Base-by-base conservation (phyloP, 2,329 filamentous ascomycete genomes). In the Cordyceps pruinosa region DNA sequence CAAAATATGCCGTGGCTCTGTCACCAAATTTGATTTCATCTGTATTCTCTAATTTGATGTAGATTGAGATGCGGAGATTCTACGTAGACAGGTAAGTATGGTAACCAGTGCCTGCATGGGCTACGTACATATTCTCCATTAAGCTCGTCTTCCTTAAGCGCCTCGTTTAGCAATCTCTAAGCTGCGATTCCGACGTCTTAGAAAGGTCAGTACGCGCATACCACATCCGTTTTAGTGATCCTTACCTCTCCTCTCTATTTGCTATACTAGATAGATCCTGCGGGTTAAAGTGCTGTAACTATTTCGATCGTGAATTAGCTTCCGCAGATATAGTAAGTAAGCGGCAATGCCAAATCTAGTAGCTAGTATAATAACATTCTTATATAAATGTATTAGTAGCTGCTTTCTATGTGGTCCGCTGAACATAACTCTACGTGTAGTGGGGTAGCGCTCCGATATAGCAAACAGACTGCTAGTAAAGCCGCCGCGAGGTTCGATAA, bases 201-300 rank as follows among this genome's bases (percentile, higher is more conserved):
- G 12, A 25, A 23, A 35, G 10, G 47, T 50, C 19, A 50, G 47
- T 17, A 34, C 4, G 32, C 34, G 32, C 9, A 50, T 50, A 17
- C 12, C 1, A 28, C 12, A 25, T 50, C 32, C 21, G 26, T 25
- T 21, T 19, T 45, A 5, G 8, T 19, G n/a, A 39, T 34, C 15
- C 47, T 50, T 3, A 50, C 32, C 47, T 26, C 5, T 39, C 32
- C 21, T 21, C 21, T 50, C 47, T 23, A 50, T 50, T n/a, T 71
- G 61, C 67, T 64, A 72, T 13, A 72, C 63, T 7, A 73, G 61
- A 64, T 71, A 60, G n/a, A n/a, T n/a, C n/a, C 63, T 58, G 53
- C 62, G 61, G 53, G 64, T 64, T 37, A 57, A 57, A 49, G 62
- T 60, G 21, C n/a, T n/a, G n/a, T n/a, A n/a, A n/a, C n/a, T n/a